Conservation (phyloP, 306 rosid species). For the Trifolium dubium region DNA sequence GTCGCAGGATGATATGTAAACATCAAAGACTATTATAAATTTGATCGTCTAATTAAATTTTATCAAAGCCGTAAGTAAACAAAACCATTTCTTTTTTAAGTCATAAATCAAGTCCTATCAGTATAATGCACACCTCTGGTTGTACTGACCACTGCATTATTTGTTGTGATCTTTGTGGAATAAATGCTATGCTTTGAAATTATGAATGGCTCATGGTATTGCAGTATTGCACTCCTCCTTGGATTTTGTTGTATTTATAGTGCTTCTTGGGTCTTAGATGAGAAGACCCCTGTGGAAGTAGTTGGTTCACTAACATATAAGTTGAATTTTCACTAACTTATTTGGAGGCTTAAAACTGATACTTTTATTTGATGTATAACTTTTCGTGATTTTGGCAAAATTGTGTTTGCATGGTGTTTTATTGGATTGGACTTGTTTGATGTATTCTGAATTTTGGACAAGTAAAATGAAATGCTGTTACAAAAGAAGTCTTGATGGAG, state of each 20-base stretch:
- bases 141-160: background rate
- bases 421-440: background rate
- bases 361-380: slow-evolving; percentile 14
- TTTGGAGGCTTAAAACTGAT: slow-evolving; percentile 6
- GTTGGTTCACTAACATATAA: slow-evolving; percentile 2
- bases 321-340: background rate
- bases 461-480: slow-evolving; percentile 7
- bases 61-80: background rate
- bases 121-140: slow-evolving; percentile 16
- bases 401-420: slow-evolving; percentile 1
- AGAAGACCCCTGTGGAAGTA: slow-evolving; percentile 10
- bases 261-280: slow-evolving; percentile 3
- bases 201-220: slow-evolving; percentile 14
- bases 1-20: background rate
- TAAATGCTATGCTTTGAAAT: background rate
- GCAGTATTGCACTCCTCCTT: slow-evolving; percentile 9
- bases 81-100: slow-evolving; percentile 7
- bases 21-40: background rate
- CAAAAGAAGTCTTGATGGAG: background rate
- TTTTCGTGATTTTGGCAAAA: slow-evolving; percentile 3
- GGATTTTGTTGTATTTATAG: slow-evolving; percentile 27
- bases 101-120: background rate
- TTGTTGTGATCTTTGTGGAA: slow-evolving; percentile 17
- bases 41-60: background rate
- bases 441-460: slow-evolving; percentile 2